Conservation (phyloP, 179 eudicot genomes). For the Actinidia arguta region DNA sequence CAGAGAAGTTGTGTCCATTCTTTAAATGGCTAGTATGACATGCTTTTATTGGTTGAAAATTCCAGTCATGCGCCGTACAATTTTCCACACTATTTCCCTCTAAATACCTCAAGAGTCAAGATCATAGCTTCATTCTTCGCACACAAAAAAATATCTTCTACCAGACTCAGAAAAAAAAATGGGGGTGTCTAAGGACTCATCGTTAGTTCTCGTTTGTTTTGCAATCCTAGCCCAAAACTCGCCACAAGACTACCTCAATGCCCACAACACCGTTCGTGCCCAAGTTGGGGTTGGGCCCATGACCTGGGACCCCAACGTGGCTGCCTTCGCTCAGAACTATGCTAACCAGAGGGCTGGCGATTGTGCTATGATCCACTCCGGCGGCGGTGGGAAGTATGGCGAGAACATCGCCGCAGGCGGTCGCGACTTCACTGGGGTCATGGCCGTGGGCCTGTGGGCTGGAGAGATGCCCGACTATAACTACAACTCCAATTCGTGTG, state of each 20-base stretch:
- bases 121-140: too few species aligned
- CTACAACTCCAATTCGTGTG: slow-evolving; percentile 43
- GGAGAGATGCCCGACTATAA: slow-evolving; percentile 36
- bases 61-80: too few species aligned
- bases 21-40: too few species aligned
- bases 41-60: too few species aligned
- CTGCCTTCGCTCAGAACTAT: slow-evolving; percentile 42
- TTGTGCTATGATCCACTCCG: slow-evolving; percentile 45
- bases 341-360: slow-evolving; percentile 39
- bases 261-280: slow-evolving; percentile 37
- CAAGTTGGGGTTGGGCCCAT: slow-evolving; percentile 40
- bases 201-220: too few species aligned
- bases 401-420: slow-evolving; percentile 50
- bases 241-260: slow-evolving; percentile 42
- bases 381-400: slow-evolving; percentile 40
- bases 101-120: too few species aligned
- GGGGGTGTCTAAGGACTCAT: too few species aligned
- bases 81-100: too few species aligned
- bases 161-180: too few species aligned
- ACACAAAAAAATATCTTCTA: too few species aligned
- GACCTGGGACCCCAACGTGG: slow-evolving; percentile 39
- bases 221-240: slow-evolving; percentile 4
- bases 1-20: too few species aligned
- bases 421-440: slow-evolving; percentile 32
- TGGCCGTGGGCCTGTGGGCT: slow-evolving; percentile 51